Conservation (phyloP, 768 basidiomycete genomes). For the Boletus sp. region DNA sequence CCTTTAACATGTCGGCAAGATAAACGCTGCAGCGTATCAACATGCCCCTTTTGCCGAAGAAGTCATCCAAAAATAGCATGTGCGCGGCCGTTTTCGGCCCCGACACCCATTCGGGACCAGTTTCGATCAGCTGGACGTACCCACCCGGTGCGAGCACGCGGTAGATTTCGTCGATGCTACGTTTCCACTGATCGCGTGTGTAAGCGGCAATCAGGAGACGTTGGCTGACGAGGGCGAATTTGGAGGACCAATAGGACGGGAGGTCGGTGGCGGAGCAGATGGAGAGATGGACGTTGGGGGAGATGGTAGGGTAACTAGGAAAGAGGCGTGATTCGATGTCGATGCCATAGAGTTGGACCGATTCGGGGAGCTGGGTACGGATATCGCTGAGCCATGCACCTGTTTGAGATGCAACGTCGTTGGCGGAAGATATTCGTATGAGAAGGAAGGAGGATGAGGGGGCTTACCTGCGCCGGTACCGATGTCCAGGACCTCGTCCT, state of each 20-base stretch:
- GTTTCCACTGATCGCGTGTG: constrained; percentile 28
- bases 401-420: background rate
- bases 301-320: constrained; percentile 1
- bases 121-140: constrained; percentile 33
- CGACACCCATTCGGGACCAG: constrained; percentile 14
- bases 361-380: constrained; percentile 12
- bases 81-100: constrained; percentile 12
- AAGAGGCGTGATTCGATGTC: constrained; percentile 27
- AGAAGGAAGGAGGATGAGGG: background rate
- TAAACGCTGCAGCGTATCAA: constrained; percentile 8
- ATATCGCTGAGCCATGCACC: constrained; percentile 25
- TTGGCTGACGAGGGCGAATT: constrained; percentile 34
- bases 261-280: constrained; percentile 26
- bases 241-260: constrained; percentile 29
- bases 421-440: background rate
- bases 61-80: constrained; percentile 9
- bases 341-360: constrained; percentile 24
- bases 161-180: constrained; percentile 26
- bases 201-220: constrained; percentile 33
- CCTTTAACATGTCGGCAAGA: constrained; percentile 20
- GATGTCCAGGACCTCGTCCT: constrained; percentile 24
- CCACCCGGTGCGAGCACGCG: constrained; percentile 35
- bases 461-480: constrained; percentile 22
- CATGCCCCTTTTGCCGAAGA: constrained; percentile 10
- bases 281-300: constrained; percentile 20